phyloP scores from a whole-genome alignment of 129 eudicot species.

The Flaveria robusta region DNA sequence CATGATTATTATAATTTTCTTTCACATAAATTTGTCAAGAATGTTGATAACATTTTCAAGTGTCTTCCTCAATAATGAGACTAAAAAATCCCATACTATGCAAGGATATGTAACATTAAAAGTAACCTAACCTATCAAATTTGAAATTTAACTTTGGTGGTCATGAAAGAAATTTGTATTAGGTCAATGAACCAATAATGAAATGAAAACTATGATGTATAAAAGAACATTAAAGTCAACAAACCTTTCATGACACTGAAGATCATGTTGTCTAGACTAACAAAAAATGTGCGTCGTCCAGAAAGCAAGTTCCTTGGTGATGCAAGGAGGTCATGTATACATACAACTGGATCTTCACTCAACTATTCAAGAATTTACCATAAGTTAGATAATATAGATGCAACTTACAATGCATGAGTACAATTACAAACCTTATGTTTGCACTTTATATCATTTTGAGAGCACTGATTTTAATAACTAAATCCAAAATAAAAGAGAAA shows the following conservation, averaged over 20 bases:
- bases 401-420: background rate
- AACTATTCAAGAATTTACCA: conserved; percentile 50
- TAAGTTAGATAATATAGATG: background rate
- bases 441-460: background rate
- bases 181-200: background rate
- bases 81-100: background rate
- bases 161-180: background rate
- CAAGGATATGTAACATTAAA: background rate
- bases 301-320: conserved; percentile 74
- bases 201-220: conserved; percentile 16
- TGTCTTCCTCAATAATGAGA: background rate
- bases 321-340: conserved; percentile 58
- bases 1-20: background rate
- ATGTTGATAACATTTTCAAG: background rate
- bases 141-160: background rate
- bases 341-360: conserved; percentile 61
- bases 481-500: background rate
- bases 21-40: background rate
- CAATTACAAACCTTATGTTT: background rate
- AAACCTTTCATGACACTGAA: conserved; percentile 73
- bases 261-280: conserved; percentile 56
- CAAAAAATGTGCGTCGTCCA: conserved; percentile 70
- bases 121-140: background rate
- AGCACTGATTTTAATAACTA: background rate
- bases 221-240: conserved; percentile 26